phyloP scores from a whole-genome alignment of 2,329 filamentous ascomycete species.

The Exophiala phaeomuriformis region DNA sequence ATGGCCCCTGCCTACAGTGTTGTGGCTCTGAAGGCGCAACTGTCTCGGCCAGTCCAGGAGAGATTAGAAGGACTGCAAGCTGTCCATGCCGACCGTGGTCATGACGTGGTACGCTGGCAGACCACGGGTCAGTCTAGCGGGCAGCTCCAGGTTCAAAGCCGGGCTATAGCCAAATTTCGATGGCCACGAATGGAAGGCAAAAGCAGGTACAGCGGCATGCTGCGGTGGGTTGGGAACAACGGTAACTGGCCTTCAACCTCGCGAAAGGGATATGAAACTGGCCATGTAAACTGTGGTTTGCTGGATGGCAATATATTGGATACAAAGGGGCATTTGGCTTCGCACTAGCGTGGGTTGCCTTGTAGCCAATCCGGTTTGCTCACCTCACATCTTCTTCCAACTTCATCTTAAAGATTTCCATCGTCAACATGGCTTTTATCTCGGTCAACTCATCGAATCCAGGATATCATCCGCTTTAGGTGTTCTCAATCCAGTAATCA shows the following conservation, averaged over 20 bases:
- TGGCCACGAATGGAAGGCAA: background rate
- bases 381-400: conserved; percentile 11
- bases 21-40: background rate
- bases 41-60: background rate
- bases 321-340: background rate
- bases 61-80: background rate
- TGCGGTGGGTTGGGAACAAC: background rate
- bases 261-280: background rate
- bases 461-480: background rate
- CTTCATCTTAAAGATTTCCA: conserved; percentile 15
- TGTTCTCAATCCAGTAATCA: background rate
- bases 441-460: background rate
- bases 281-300: conserved; percentile 1
- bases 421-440: background rate
- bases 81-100: background rate
- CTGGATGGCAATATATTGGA: background rate
- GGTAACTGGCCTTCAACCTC: no score
- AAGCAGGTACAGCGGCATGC: background rate
- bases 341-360: conserved; percentile 5
- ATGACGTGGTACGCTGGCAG: background rate
- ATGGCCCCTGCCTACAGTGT: background rate
- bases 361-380: conserved; percentile 8
- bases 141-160: background rate
- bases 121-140: background rate
- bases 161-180: background rate